Evolutionary conservation across 2,329 filamentous ascomycete genomes (phyloP).

Genomic region (Talaromyces sp.): DNA sequence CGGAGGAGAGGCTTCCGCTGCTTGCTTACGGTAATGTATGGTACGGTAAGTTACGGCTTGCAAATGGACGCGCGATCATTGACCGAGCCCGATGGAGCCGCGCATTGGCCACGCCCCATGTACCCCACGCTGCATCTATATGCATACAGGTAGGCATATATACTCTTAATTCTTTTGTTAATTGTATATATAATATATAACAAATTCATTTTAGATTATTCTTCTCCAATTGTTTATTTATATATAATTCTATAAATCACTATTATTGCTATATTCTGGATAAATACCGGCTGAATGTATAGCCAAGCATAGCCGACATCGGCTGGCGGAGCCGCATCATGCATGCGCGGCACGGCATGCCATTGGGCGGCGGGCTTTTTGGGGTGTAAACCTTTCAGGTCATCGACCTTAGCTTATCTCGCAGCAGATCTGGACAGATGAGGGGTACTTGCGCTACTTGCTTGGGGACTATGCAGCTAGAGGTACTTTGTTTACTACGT

Average conservation of each 20-base stretch:
- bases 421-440: neutral
- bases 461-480: neutral
- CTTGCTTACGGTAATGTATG: neutral
- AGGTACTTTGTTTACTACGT: neutral
- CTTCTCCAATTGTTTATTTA: neutral
- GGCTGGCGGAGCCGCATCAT: conserved; percentile 9
- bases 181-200: neutral
- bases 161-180: neutral
- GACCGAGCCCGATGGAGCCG: neutral
- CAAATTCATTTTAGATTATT: neutral
- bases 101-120: neutral
- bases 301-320: conserved; percentile 2
- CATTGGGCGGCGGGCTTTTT: conserved; percentile 1
- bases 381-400: conserved; percentile 1
- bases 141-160: neutral
- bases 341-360: neutral
- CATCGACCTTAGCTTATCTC: neutral
- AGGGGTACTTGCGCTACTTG: neutral
- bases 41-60: neutral
- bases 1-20: neutral
- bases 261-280: no score
- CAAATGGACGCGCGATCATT: neutral
- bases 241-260: neutral
- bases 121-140: conserved; percentile 3
- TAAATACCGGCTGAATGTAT: neutral